Evolutionary conservation across 2,329 filamentous ascomycete species (phyloP).

Genomic region (Paraconiothyrium brasiliense): DNA sequence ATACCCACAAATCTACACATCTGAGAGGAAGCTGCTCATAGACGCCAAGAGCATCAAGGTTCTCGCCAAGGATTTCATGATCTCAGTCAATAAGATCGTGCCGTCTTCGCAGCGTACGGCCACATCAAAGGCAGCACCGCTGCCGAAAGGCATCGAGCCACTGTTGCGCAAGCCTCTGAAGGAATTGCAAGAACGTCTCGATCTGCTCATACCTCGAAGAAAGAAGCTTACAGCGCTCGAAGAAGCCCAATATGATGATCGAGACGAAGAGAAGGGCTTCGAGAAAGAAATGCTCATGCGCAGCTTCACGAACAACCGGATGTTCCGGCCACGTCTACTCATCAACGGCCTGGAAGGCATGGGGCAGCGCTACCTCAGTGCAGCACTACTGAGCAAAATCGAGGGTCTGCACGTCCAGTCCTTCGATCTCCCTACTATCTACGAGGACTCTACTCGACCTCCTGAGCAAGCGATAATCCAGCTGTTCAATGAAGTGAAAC

Average conservation of each 20-base stretch:
- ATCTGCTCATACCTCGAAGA: constrained; percentile 81
- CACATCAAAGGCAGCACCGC: constrained; percentile 81
- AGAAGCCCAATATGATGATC: constrained; percentile 91
- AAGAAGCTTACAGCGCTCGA: constrained; percentile 90
- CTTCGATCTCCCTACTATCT: constrained; percentile 87
- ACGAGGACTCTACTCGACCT: constrained; percentile 82
- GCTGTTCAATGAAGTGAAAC: constrained; percentile 89
- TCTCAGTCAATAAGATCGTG: constrained; percentile 94
- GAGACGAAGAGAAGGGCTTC: constrained; percentile 84
- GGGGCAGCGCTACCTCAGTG: constrained; percentile 90
- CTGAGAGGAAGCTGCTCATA: constrained; percentile 88
- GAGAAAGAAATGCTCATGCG: constrained; percentile 78
- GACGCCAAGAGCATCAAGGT: constrained; percentile 85
- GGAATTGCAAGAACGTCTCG: constrained; percentile 73
- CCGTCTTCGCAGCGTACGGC: constrained; percentile 93
- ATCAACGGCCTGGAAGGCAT: constrained; percentile 86
- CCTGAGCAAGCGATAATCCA: constrained; percentile 90
- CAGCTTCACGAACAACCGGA: constrained; percentile 81
- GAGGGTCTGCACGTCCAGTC: constrained; percentile 95
- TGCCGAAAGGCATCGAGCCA: constrained; percentile 83
- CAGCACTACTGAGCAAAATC: constrained; percentile 86
- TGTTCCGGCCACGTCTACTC: constrained; percentile 88
- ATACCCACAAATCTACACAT: constrained; percentile 95
- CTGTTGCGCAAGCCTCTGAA: constrained; percentile 77
- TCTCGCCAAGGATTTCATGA: constrained; percentile 94